phyloP scores from a whole-genome alignment of 495 filamentous ascomycete species.

The Entonaema liquescens region DNA sequence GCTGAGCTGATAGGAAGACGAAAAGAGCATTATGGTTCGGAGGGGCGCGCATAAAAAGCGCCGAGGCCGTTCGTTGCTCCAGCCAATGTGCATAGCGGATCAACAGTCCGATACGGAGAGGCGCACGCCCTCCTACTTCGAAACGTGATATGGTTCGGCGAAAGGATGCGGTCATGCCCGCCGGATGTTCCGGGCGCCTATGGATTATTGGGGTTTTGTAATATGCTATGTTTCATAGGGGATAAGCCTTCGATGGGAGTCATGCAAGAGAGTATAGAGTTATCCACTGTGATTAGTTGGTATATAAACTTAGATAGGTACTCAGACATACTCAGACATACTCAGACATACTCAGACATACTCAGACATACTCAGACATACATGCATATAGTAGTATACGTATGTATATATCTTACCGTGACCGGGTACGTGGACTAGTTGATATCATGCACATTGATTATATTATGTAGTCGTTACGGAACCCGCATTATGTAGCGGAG shows the following conservation, averaged over 20 bases:
- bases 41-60: constrained; percentile 1
- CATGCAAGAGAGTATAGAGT: too few species aligned
- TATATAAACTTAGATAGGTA: too few species aligned
- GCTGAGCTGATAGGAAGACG: not conserved
- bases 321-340: too few species aligned
- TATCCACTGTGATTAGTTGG: too few species aligned
- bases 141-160: constrained; percentile 7
- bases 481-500: not conserved
- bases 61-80: not conserved
- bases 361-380: too few species aligned
- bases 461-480: not conserved
- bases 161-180: not conserved
- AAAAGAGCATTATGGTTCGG: not conserved
- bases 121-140: not conserved
- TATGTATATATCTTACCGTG: not conserved
- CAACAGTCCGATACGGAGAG: constrained; percentile 20
- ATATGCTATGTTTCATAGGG: not conserved
- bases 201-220: not conserved
- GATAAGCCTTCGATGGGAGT: not conserved
- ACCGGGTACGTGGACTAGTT: not conserved
- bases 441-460: not conserved
- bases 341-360: too few species aligned
- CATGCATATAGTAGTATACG: too few species aligned
- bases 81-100: constrained; percentile 17
- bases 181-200: not conserved